phyloP scores from a whole-genome alignment of 2,329 filamentous ascomycete species.

The Mollisiaceae sp. region DNA sequence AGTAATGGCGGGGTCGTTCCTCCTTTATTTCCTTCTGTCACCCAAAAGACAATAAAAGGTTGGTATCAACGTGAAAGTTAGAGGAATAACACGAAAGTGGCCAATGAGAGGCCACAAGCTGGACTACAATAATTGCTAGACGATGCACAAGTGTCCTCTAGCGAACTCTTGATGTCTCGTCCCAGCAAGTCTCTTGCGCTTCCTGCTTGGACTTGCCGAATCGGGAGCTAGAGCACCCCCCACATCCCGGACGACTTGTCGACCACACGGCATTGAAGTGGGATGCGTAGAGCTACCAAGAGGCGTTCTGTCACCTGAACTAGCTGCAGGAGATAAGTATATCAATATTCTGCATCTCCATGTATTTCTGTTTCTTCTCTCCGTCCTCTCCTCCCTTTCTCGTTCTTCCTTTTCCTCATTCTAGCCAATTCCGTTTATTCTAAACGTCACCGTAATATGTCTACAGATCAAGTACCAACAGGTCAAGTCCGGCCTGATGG shows the following conservation, averaged over 20 bases:
- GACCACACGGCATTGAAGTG: constrained; percentile 12
- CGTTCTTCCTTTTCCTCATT: background rate
- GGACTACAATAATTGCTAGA: background rate
- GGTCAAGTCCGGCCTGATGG: constrained; percentile 19
- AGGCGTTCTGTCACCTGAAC: constrained; percentile 6
- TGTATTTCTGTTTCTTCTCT: background rate
- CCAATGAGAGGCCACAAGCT: background rate
- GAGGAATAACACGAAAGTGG: background rate
- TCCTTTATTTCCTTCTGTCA: background rate
- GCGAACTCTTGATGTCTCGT: no score
- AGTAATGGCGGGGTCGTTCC: background rate
- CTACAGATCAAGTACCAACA: constrained; percentile 18
- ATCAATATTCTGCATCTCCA: constrained; percentile 2
- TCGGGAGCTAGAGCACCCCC: constrained; percentile 13
- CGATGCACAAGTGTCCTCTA: no score
- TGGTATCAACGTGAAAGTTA: background rate
- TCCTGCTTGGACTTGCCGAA: constrained; percentile 12
- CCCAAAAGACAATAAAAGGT: background rate
- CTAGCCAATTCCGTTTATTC: background rate
- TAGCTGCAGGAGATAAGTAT: constrained; percentile 19
- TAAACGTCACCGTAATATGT: constrained; percentile 20
- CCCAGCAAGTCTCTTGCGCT: background rate
- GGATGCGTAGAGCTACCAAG: constrained; percentile 15
- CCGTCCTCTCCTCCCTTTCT: background rate
- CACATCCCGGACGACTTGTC: background rate